Evolutionary conservation across 768 basidiomycete genomes (phyloP).

Genomic region (Lactarius sanguifluus): DNA sequence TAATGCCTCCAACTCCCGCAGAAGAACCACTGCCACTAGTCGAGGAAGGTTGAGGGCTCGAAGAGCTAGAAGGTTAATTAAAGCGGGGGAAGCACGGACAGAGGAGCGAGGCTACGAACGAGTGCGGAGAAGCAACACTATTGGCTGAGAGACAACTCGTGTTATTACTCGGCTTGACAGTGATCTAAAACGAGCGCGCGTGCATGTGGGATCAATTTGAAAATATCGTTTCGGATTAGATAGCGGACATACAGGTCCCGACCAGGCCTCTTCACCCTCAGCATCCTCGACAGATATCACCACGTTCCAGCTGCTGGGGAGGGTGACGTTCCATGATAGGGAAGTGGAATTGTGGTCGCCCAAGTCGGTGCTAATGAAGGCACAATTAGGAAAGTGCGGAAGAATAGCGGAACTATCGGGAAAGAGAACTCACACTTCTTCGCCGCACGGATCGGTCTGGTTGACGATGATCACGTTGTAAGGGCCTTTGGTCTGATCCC

Average conservation of each 20-base stretch:
- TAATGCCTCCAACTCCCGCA: background rate
- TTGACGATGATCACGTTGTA: slow-evolving; percentile 61
- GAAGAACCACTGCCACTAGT: background rate
- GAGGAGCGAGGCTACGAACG: background rate
- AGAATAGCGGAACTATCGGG: background rate
- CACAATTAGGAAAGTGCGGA: slow-evolving; percentile 7
- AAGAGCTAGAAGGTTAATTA: background rate
- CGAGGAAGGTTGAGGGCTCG: background rate
- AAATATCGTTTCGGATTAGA: background rate
- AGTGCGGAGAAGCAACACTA: slow-evolving; percentile 7
- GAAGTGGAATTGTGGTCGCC: slow-evolving; percentile 47
- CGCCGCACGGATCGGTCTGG: slow-evolving; percentile 55
- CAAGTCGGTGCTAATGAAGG: slow-evolving; percentile 51
- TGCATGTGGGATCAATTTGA: background rate
- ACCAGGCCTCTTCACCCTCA: slow-evolving; percentile 62
- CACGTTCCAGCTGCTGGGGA: slow-evolving; percentile 51
- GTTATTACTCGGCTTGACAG: slow-evolving; percentile 39
- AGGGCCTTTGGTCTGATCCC: slow-evolving; percentile 48
- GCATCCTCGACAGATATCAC: slow-evolving; percentile 55
- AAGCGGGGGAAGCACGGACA: background rate
- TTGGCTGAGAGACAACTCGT: slow-evolving; percentile 39
- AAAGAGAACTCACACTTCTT: slow-evolving; percentile 49
- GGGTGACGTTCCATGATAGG: slow-evolving; percentile 45
- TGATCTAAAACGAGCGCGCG: slow-evolving; percentile 35
- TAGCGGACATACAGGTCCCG: background rate